phyloP scores from a whole-genome alignment of 2,329 filamentous ascomycete genomes.

The Penicillium capsulatum region DNA sequence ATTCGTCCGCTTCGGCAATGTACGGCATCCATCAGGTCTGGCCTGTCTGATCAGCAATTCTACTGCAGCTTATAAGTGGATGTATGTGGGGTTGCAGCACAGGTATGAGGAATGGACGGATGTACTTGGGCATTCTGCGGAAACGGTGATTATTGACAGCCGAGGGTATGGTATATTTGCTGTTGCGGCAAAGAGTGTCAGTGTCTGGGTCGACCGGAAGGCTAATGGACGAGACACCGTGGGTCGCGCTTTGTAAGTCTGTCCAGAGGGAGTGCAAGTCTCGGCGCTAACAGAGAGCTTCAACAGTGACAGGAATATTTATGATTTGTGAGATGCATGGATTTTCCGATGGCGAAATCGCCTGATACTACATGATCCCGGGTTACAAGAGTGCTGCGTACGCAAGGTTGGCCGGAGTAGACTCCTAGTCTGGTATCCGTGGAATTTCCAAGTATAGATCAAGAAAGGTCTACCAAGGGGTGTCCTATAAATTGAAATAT shows the following conservation, averaged over 20 bases:
- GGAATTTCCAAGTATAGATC: no score
- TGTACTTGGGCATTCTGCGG: conserved; percentile 53
- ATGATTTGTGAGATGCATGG: neutral
- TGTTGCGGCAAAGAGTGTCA: conserved; percentile 52
- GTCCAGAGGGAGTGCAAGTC: neutral
- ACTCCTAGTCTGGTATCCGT: no score
- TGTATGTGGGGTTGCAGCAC: conserved; percentile 59
- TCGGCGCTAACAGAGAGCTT: neutral
- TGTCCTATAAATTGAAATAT: no score
- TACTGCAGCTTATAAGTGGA: conserved; percentile 50
- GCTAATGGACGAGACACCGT: conserved; percentile 51
- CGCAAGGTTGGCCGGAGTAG: no score
- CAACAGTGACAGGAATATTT: neutral
- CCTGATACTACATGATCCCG: no score
- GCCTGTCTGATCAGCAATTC: conserved; percentile 57
- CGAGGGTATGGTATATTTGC: conserved; percentile 58
- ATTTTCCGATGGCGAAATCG: no score
- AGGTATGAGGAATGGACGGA: conserved; percentile 62
- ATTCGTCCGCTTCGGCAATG: conserved; percentile 51
- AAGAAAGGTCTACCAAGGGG: no score
- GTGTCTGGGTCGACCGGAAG: conserved; percentile 58
- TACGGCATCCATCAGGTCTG: conserved; percentile 48
- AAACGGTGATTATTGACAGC: conserved; percentile 55
- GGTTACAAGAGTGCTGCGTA: no score
- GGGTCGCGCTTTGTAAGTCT: conserved; percentile 39